Base-by-base conservation (phyloP, 305 asterid genomes). In the Ajuga reptans region DNA sequence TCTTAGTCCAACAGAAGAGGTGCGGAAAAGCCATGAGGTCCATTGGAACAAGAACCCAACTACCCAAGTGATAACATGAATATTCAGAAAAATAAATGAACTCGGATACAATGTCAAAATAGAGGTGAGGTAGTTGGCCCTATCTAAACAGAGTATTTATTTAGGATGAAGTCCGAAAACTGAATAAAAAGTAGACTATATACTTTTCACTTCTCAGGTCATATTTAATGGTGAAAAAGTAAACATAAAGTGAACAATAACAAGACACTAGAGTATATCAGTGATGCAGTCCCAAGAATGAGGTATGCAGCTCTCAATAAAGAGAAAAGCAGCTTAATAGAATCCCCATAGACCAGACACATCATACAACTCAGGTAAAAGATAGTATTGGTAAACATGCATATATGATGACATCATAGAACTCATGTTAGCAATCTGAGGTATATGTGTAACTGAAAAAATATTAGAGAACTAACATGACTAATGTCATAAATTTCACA, bases 401-500 rank as follows among this genome's bases (percentile, higher is more conserved):
- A 29, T 14, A 34, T 57, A 8, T 14, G 17, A 57, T 16, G 34
- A 37, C 50, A 37, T 17, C 3, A 59, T 59, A 15, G 9, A 10
- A 24, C 36, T 39, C 45, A 39, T 39, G 8, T 7, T 7, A 39
- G 8, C 1, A 9, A 39, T 7, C 1, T 7, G 45, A 39, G 11
- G 11, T 9, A 39, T 9, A 39, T 39, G 8, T 39, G 11, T 7
- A 6, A 52, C 61, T 45, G 36, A 39, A 39, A 4, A 43, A 43
- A 7, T 37, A 18, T 15, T 37, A 59, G 9, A 79, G 59, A 59
- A 64, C 29, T 1, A 46, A 52, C 29, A 65, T 31, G 37, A 50
- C 72, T 33, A 65, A 21, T 59, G 65, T 33, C 51, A 70, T 29
- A 70, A 59, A 72, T 55, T 68, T 46, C 83, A 46, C 73, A 93